Conservation (phyloP, 208 protist species). For the Phytomonas serpens region DNA sequence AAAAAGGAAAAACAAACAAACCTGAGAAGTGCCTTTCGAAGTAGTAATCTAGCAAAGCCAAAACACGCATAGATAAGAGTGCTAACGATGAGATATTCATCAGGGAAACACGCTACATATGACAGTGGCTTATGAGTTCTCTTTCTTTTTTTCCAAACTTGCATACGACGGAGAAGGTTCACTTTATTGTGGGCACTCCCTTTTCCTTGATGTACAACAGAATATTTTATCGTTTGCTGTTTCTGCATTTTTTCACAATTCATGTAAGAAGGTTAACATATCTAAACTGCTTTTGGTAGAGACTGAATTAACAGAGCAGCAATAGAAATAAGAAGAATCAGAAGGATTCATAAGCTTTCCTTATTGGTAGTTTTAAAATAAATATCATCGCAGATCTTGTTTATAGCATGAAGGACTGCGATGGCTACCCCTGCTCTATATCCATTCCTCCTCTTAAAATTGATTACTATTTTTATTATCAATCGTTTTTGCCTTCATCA, state of each 20-base stretch:
- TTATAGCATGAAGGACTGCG: not conserved
- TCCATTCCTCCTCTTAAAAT: not conserved
- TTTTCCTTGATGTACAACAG: not conserved
- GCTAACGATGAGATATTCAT: not conserved
- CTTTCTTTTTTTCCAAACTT: not conserved
- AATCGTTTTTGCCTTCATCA: not conserved
- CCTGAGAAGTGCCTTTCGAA: slow-evolving; percentile 1
- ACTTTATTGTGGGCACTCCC: not conserved
- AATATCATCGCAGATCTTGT: not conserved
- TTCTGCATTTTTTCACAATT: not conserved
- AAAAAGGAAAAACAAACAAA: slow-evolving; percentile 2
- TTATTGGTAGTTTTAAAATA: too few relatives aligned
- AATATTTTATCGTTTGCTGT: not conserved
- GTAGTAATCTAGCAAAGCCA: not conserved
- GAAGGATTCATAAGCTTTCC: too few relatives aligned
- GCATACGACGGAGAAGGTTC: not conserved
- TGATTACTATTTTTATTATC: not conserved
- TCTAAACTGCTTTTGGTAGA: not conserved
- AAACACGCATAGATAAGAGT: not conserved
- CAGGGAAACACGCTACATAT: not conserved
- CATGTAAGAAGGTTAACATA: not conserved
- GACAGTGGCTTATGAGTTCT: not conserved
- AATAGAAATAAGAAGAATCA: not conserved
- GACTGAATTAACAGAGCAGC: not conserved
- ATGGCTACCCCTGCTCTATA: not conserved